A percentile compares a stretch with the other conserved stretches of the same genome.
These are phyloP conservation scores for Calocera cornea DNA, from an alignment of 768 basidiomycete species.

Conservation along the genomic window DNA sequence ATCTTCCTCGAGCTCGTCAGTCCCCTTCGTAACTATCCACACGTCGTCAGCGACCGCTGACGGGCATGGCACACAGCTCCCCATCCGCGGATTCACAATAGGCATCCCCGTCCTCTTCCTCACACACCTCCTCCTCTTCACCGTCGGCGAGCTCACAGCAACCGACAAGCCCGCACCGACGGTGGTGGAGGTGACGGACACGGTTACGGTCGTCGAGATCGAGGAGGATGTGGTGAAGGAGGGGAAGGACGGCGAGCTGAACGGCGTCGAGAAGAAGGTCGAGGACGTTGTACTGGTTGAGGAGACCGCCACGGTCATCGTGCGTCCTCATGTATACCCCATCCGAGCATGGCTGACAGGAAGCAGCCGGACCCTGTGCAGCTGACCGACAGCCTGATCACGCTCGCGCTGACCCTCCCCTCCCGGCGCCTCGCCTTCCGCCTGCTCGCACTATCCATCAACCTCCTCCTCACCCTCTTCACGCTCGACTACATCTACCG, in stretches of 20 bases:
- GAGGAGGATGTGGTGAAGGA: neutral
- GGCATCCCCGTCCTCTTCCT: neutral
- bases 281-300: neutral
- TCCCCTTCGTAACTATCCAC: too few species aligned
- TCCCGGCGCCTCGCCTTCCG: conserved; percentile 12
- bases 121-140: neutral
- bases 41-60: too few species aligned
- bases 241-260: neutral
- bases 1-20: neutral
- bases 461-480: conserved; percentile 27
- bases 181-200: conserved; percentile 6
- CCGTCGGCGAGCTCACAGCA: neutral
- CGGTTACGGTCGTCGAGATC: neutral
- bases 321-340: neutral
- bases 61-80: too few species aligned
- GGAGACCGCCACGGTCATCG: neutral
- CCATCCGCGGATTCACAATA: neutral
- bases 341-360: neutral
- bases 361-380: neutral
- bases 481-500: conserved; percentile 39
- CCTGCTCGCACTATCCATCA: conserved; percentile 23
- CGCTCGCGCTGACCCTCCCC: conserved; percentile 1
- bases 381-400: neutral
- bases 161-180: neutral
- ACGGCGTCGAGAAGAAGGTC: neutral